Evolutionary conservation across 2,329 filamentous ascomycete genomes (phyloP).

Genomic region (Arthrobotrys iridis): DNA sequence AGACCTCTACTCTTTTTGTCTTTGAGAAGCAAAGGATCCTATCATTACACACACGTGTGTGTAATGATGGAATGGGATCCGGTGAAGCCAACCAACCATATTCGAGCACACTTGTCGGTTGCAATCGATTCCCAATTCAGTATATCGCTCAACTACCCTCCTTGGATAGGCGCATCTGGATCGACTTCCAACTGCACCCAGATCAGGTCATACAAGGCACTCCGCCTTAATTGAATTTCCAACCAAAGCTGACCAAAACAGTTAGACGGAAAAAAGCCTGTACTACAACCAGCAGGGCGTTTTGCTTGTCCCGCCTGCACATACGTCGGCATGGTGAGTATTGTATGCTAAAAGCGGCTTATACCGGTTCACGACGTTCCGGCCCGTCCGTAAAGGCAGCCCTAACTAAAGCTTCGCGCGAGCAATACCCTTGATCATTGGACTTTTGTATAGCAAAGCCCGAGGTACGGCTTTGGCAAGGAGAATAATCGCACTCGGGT

Average conservation of each 20-base stretch:
- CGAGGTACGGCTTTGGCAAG: neutral
- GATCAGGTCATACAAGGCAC: no score
- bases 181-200: neutral
- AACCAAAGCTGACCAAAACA: neutral
- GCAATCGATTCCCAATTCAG: neutral
- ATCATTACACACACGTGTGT: conserved; percentile 15
- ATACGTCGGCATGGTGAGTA: neutral
- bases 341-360: neutral
- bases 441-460: no score
- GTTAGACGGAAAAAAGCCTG: neutral
- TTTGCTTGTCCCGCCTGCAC: neutral
- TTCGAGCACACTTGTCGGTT: neutral
- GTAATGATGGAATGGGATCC: neutral
- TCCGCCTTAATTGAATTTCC: neutral
- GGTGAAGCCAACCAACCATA: neutral
- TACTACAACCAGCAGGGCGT: neutral
- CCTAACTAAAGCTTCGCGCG: neutral
- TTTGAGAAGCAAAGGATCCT: no score
- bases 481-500: neutral
- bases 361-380: neutral
- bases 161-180: no score
- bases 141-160: conserved; percentile 1
- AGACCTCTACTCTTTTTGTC: no score
- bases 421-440: no score
- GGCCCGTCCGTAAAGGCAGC: no score